These are phyloP conservation scores for Ogataea sp. DNA, from an alignment of 805 yeast species.

Conservation along the genomic window DNA sequence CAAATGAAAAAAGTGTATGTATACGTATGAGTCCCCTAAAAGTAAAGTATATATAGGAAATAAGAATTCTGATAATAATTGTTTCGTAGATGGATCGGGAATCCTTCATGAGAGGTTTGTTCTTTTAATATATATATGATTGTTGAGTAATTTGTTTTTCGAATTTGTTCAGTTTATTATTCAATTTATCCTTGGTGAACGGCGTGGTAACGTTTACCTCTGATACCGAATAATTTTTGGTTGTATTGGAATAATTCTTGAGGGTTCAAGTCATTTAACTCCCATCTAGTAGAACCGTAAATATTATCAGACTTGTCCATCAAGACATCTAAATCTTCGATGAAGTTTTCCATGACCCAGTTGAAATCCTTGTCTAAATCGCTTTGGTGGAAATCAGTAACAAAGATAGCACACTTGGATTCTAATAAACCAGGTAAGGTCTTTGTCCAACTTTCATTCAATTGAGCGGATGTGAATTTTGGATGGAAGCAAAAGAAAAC, in stretches of 20 bases:
- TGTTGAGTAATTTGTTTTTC: no score
- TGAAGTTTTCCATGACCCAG: conserved; percentile 59
- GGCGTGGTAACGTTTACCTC: conserved; percentile 97
- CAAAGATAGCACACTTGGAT: conserved; percentile 85
- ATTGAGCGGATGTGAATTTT: conserved; percentile 78
- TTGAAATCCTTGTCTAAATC: conserved; percentile 65
- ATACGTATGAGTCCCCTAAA: no score
- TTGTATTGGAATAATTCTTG: conserved; percentile 91
- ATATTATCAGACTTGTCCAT: conserved; percentile 66
- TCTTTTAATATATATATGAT: neutral
- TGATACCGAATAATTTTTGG: conserved; percentile 80
- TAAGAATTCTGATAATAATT: no score
- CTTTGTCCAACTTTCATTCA: conserved; percentile 74
- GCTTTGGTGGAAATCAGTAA: conserved; percentile 79
- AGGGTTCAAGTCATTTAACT: conserved; percentile 84
- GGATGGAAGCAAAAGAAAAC: conserved; percentile 94
- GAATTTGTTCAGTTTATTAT: no score
- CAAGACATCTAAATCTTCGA: conserved; percentile 72
- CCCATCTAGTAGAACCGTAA: conserved; percentile 89
- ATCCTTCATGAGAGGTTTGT: no score
- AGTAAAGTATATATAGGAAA: no score
- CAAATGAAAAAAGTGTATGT: no score
- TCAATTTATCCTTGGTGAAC: conserved; percentile 23
- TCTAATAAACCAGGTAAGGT: conserved; percentile 82
- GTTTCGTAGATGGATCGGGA: no score